These are phyloP conservation scores for Ustilago hordei DNA, from an alignment of 1,284 basidiomycete species.

Conservation along the genomic window DNA sequence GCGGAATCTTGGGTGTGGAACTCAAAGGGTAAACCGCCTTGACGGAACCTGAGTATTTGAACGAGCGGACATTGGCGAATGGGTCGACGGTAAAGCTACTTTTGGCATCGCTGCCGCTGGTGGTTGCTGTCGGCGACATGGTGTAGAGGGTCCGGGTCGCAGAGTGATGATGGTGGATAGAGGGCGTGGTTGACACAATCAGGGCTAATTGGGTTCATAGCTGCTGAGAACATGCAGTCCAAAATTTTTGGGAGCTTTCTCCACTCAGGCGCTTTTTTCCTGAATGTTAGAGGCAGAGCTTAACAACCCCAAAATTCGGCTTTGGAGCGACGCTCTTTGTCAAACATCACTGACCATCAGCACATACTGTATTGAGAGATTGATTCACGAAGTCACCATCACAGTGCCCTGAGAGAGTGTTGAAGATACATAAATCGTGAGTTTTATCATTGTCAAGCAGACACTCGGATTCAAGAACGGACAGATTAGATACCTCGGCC, in stretches of 20 bases:
- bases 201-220: background rate
- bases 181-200: background rate
- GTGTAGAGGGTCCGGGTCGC: background rate
- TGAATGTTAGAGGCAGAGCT: background rate
- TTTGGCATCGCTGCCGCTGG: constrained; percentile 6
- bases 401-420: background rate
- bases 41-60: constrained; percentile 62
- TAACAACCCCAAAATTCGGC: background rate
- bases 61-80: constrained; percentile 53
- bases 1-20: constrained; percentile 62
- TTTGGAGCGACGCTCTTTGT: too few species aligned
- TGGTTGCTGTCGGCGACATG: constrained; percentile 38
- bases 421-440: background rate
- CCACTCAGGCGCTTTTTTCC: constrained; percentile 4
- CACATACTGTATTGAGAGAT: too few species aligned
- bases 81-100: constrained; percentile 56
- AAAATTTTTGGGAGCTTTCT: constrained; percentile 13
- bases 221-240: background rate
- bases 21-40: constrained; percentile 65
- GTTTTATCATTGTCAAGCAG: too few species aligned
- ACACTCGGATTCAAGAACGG: too few species aligned
- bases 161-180: constrained; percentile 13
- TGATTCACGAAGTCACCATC: background rate
- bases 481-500: constrained; percentile 56
- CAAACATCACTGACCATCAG: too few species aligned